These are phyloP conservation scores for Talinum fruticosum DNA, from an alignment of 148 eudicot genomes.

Conservation along the genomic window DNA sequence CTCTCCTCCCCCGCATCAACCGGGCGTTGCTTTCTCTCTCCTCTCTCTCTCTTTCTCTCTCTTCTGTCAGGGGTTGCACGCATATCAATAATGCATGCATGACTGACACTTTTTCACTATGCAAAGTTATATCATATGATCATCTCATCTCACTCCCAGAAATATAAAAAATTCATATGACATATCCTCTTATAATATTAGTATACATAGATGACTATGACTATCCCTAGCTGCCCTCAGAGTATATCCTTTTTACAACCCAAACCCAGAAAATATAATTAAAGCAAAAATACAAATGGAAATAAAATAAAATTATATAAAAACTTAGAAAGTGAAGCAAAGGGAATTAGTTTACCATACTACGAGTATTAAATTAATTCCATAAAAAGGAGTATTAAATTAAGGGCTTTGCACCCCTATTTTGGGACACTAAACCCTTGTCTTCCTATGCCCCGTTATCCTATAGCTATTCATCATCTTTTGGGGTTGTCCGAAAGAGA, in stretches of 20 bases:
- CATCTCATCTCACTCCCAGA: too few relatives aligned
- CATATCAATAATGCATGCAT: constrained; percentile 32
- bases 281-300: too few relatives aligned
- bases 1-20: constrained; percentile 26
- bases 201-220: neutral
- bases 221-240: neutral
- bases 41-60: neutral
- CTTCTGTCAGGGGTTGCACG: constrained; percentile 21
- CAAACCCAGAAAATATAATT: too few relatives aligned
- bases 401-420: constrained; percentile 20
- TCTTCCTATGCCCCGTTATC: neutral
- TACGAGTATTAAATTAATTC: neutral
- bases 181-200: too few relatives aligned
- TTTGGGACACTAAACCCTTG: constrained; percentile 27
- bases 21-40: constrained; percentile 18
- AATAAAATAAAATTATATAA: neutral
- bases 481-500: too few relatives aligned
- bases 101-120: constrained; percentile 24
- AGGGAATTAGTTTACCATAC: neutral
- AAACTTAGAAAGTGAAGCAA: neutral
- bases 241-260: neutral
- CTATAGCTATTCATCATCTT: too few relatives aligned
- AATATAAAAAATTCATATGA: too few relatives aligned
- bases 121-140: constrained; percentile 1
- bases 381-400: constrained; percentile 3